phyloP scores from a whole-genome alignment of 805 yeast species.

The Blastobotrys americana region DNA sequence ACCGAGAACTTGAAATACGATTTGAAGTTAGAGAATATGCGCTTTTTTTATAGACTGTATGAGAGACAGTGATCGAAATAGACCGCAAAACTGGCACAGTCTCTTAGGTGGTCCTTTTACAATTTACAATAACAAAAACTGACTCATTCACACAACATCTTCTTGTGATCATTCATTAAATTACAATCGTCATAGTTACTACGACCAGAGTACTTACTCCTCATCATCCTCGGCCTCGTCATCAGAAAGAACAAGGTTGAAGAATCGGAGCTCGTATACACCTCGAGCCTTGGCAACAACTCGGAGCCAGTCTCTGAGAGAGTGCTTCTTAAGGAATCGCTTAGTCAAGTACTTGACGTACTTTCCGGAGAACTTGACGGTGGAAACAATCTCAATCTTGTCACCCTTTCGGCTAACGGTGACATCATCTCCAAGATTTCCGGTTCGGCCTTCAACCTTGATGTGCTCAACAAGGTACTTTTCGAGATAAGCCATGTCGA shows the following conservation, averaged over 20 bases:
- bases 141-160: no score
- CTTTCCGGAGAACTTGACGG: constrained; percentile 98
- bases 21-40: constrained; percentile 76
- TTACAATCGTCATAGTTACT: constrained; percentile 7
- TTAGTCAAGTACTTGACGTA: constrained; percentile 99
- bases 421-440: constrained; percentile 95
- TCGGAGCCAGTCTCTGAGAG: constrained; percentile 99
- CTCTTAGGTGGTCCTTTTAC: no score
- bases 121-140: no score
- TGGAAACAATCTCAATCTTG: constrained; percentile 84
- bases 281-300: constrained; percentile 92
- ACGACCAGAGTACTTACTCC: constrained; percentile 4
- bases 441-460: constrained; percentile 94
- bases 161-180: constrained; percentile 6
- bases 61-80: constrained; percentile 30
- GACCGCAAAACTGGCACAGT: no score
- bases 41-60: constrained; percentile 74
- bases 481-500: constrained; percentile 95
- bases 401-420: constrained; percentile 79
- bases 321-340: constrained; percentile 99
- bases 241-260: constrained; percentile 96
- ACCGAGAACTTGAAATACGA: constrained; percentile 48
- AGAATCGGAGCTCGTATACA: constrained; percentile 96
- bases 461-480: constrained; percentile 98
- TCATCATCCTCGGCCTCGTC: constrained; percentile 86